Evolutionary conservation across 164 flowering plant species (phyloP), one percentile per base, ranked within the genome.

Genomic region (Aristolochia fimbriata): DNA sequence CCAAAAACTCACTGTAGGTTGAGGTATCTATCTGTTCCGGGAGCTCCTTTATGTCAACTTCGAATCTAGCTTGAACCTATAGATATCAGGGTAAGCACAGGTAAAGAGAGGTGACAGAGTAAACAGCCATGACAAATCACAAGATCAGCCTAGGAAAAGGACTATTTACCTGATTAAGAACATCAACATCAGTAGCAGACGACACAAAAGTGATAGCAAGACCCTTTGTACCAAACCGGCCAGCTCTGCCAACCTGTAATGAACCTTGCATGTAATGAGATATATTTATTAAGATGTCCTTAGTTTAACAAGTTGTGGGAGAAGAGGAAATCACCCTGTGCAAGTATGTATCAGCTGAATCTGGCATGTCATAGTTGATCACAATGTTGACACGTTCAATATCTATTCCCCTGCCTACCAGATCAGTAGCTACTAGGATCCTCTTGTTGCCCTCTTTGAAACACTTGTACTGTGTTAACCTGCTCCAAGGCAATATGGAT

Each of bases 311-410:
- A 0, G 10, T 10, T 10, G 8, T 3, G 43, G 1, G 12, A 37
- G 43, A 37, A 37, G 8, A 37, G 43, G 8, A 3, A 37, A 0
- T 37, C 1, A 93, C 97, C 87, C 98, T 80, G 74, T 93, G 98
- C 31, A 93, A 71, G 59, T 93, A 93, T 9, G 98, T 90, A 64
- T 93, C 98, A 0, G 98, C 98, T 72, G 96, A 87, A 73, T 93
- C 98, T 5, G 98, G 98, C 98, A 93, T 93, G 76, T 93, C 97
- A 79, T 93, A 93, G 67, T 93, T 93, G 68, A 93, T 87, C 24
- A 93, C 98, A 65, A 93, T 93, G 74, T 93, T 93, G 2, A 93
- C 97, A 12, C 98, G 86, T 61, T 90, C 98, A 63, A 93, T 90
- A 65, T 93, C 98, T 64, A 93, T 93, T 17, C 98, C 98, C 63